Evolutionary conservation across 768 basidiomycete genomes (phyloP).

Genomic region (Polyporus arcularius): DNA sequence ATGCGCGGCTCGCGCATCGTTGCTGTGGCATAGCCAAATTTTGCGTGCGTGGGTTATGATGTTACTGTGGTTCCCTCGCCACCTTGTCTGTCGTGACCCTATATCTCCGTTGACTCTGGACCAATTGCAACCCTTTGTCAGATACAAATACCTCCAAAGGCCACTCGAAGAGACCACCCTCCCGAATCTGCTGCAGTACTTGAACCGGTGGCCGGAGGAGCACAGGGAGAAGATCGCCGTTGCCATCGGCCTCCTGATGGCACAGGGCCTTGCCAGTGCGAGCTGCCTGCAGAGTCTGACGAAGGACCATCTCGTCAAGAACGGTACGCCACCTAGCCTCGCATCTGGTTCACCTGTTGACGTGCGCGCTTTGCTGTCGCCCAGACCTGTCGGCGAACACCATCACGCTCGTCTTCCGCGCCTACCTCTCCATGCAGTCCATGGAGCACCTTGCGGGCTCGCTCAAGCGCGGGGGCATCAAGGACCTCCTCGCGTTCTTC

Average conservation of each 20-base stretch:
- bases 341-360: background rate
- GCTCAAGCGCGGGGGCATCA: slow-evolving; percentile 84
- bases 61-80: no score
- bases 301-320: slow-evolving; percentile 95
- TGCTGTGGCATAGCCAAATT: no score
- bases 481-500: slow-evolving; percentile 86
- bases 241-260: slow-evolving; percentile 79
- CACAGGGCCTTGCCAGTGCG: slow-evolving; percentile 80
- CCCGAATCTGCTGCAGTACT: slow-evolving; percentile 84
- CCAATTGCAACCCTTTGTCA: slow-evolving; percentile 32
- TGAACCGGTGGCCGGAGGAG: slow-evolving; percentile 76
- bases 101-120: background rate
- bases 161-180: slow-evolving; percentile 88
- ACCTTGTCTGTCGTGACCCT: background rate
- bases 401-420: slow-evolving; percentile 76
- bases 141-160: slow-evolving; percentile 99
- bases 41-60: no score
- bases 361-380: background rate
- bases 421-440: slow-evolving; percentile 78
- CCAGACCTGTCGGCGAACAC: slow-evolving; percentile 78
- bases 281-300: slow-evolving; percentile 78
- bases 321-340: slow-evolving; percentile 52
- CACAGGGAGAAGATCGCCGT: slow-evolving; percentile 84
- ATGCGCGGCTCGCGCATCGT: no score
- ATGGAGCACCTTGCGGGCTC: slow-evolving; percentile 86